Evolutionary conservation across 1,139 yeast species (phyloP).

Genomic region (Magnusiomyces sp.): DNA sequence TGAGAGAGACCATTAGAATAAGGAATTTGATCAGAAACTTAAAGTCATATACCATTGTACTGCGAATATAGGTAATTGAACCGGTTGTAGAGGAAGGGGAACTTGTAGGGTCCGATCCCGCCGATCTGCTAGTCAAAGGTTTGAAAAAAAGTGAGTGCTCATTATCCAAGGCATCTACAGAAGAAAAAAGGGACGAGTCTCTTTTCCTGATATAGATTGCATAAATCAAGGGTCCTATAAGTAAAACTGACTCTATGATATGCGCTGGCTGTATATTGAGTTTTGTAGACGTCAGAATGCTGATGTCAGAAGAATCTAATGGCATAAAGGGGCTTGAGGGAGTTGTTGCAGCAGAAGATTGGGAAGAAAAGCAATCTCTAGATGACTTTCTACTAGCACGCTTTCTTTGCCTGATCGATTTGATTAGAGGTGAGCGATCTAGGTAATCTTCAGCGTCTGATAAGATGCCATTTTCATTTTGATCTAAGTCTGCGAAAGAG

Average conservation of each 20-base stretch:
- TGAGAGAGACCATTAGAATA: not conserved
- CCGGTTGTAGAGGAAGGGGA: no score
- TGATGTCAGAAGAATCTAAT: no score
- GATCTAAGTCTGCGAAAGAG: no score
- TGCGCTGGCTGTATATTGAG: constrained; percentile 4
- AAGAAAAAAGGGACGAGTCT: not conserved
- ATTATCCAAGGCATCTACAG: not conserved
- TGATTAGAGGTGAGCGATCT: no score
- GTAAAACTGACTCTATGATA: not conserved
- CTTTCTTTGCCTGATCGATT: no score
- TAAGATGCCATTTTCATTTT: no score
- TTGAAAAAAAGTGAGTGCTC: not conserved
- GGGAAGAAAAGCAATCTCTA: not conserved
- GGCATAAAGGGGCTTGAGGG: no score
- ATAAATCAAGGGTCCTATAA: constrained; percentile 1
- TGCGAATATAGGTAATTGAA: not conserved
- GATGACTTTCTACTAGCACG: no score
- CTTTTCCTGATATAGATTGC: constrained; percentile 1
- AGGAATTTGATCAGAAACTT: not conserved
- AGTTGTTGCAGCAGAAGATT: not conserved
- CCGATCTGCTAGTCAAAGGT: not conserved
- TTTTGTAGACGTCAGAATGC: no score
- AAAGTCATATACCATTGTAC: not conserved
- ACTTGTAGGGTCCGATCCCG: not conserved
- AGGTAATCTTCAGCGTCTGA: no score